Percentiles rank a stretch among this genome's conserved stretches.
Evolutionary conservation across 2,329 filamentous ascomycete genomes (phyloP).

Genomic region (Pseudocercospora pini-densiflorae): DNA sequence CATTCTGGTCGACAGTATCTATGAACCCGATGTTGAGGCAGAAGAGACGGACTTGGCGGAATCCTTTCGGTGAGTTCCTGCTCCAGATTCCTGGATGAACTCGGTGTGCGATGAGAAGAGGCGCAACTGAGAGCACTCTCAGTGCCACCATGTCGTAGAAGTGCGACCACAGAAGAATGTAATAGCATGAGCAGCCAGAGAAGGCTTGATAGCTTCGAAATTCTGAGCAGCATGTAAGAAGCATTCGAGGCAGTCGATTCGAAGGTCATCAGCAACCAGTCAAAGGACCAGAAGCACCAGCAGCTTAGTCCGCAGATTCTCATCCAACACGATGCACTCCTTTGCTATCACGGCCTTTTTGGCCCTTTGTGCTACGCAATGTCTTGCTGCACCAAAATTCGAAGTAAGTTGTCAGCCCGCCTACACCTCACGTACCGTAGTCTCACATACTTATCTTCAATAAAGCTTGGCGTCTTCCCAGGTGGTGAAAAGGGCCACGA

Average conservation of each 20-base stretch:
- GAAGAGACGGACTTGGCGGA: not conserved
- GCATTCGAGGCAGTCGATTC: not conserved
- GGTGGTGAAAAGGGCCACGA: too few species aligned
- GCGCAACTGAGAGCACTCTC: not conserved
- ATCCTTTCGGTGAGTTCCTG: not conserved
- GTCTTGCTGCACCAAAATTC: not conserved
- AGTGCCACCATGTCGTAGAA: not conserved
- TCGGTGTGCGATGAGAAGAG: not conserved
- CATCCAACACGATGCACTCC: not conserved
- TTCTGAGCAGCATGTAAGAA: not conserved
- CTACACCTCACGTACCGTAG: not conserved
- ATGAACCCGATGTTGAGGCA: not conserved
- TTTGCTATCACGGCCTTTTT: not conserved
- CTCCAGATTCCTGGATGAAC: not conserved
- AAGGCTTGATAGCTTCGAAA: not conserved
- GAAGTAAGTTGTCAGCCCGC: not conserved
- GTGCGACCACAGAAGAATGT: not conserved
- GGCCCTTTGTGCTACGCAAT: not conserved
- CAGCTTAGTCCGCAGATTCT: not conserved
- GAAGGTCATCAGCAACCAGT: not conserved
- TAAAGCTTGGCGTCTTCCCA: not conserved
- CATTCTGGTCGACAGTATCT: not conserved
- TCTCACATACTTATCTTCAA: not conserved
- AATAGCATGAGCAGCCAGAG: not conserved
- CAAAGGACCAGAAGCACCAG: not conserved